Percentiles rank a stretch among this genome's conserved stretches.
Evolutionary conservation across 1,284 basidiomycete genomes (phyloP).

Genomic region (Ceratobasidium sp.): DNA sequence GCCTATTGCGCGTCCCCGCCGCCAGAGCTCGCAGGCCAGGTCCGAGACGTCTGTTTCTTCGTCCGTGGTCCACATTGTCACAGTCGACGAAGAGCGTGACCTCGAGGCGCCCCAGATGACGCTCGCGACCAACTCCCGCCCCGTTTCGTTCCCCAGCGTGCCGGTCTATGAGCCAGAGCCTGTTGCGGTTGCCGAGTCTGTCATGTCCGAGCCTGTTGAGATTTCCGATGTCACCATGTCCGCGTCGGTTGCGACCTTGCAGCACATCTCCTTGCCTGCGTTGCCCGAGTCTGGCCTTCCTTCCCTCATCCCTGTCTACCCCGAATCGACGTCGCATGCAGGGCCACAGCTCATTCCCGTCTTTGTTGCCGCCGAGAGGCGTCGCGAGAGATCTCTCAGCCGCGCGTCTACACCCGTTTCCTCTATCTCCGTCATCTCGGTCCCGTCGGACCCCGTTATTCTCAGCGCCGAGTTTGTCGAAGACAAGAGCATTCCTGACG

Average conservation of each 20-base stretch:
- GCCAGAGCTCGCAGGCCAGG: neutral
- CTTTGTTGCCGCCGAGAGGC: constrained; percentile 12
- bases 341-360: neutral
- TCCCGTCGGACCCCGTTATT: constrained; percentile 37
- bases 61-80: constrained; percentile 7
- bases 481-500: constrained; percentile 77
- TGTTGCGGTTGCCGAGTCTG: constrained; percentile 3
- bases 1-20: neutral
- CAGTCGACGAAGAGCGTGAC: constrained; percentile 28
- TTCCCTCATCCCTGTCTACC: constrained; percentile 12
- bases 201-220: constrained; percentile 11
- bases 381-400: neutral
- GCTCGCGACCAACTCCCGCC: constrained; percentile 23
- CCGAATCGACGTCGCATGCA: neutral
- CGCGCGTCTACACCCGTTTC: constrained; percentile 13
- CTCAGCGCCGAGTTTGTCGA: constrained; percentile 69
- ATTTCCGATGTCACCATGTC: constrained; percentile 17
- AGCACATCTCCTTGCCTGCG: constrained; percentile 23
- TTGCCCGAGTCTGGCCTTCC: constrained; percentile 16
- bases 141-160: constrained; percentile 30
- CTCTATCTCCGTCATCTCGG: constrained; percentile 8
- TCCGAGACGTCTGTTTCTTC: neutral
- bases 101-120: constrained; percentile 40
- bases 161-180: constrained; percentile 22
- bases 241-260: neutral